These are phyloP conservation scores for Galeopsis tetrahit DNA, from an alignment of 257 asterid species.

Conservation along the genomic window DNA sequence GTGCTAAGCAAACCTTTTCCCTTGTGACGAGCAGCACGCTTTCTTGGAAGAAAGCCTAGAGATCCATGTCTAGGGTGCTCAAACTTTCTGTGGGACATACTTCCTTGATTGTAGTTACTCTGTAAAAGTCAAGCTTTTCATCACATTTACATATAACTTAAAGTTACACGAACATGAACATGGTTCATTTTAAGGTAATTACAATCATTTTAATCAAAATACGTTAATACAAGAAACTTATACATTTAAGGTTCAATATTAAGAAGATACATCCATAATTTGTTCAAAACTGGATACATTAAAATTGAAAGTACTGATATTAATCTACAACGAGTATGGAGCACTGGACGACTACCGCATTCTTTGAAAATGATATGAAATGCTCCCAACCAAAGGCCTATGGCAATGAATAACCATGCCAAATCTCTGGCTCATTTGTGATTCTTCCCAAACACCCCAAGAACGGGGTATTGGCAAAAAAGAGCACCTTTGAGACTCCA, in stretches of 20 bases:
- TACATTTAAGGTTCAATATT: too few species aligned
- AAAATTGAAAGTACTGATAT: not conserved
- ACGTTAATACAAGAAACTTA: not conserved
- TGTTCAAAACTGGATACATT: too few species aligned
- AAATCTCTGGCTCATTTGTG: conserved; percentile 80
- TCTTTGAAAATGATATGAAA: conserved; percentile 47
- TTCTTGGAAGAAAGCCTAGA: conserved; percentile 85
- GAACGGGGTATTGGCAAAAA: conserved; percentile 35
- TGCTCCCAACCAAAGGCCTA: conserved; percentile 96
- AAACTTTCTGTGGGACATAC: conserved; percentile 87
- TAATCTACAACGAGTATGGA: not conserved
- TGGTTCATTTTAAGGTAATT: not conserved
- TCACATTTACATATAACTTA: not conserved
- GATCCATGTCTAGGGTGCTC: conserved; percentile 98
- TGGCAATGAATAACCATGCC: conserved; percentile 63
- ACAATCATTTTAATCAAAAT: not conserved
- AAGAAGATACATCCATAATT: not conserved
- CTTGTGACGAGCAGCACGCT: conserved; percentile 74
- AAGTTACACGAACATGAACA: not conserved
- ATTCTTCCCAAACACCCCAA: conserved; percentile 57
- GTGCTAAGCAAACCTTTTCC: conserved; percentile 65
- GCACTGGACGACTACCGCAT: conserved; percentile 25
- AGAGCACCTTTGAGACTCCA: conserved; percentile 85
- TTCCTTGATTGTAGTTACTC: conserved; percentile 29
- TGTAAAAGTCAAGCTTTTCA: conserved; percentile 46